Evolutionary conservation across 495 filamentous ascomycete genomes (phyloP).

Genomic region (Talaromyces liani): DNA sequence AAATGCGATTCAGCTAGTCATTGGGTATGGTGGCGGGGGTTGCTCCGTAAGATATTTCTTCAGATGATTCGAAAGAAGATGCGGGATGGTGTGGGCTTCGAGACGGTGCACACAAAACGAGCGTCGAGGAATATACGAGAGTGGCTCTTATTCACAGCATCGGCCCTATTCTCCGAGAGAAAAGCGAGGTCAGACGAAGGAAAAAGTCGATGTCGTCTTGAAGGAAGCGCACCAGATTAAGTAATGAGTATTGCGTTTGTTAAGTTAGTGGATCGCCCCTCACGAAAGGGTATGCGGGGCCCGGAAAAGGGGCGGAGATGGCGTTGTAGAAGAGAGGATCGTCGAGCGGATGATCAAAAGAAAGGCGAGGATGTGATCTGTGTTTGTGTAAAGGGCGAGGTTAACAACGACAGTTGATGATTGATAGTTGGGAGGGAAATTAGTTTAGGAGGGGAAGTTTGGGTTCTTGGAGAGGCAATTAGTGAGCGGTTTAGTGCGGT

Average conservation of each 20-base stretch:
- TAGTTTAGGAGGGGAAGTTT: not conserved
- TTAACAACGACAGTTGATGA: not conserved
- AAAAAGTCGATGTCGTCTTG: not conserved
- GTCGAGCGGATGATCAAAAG: not conserved
- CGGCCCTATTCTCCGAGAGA: conserved; percentile 4
- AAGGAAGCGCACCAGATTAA: not conserved
- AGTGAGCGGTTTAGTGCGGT: not conserved
- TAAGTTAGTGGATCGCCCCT: conserved; percentile 2
- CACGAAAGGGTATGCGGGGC: not conserved
- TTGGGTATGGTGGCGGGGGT: not conserved
- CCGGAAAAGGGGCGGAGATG: conserved; percentile 1
- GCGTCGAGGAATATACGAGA: not conserved
- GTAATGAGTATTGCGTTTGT: not conserved
- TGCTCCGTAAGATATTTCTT: not conserved
- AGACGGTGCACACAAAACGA: not conserved
- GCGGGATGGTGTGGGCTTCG: not conserved
- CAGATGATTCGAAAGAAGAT: not conserved
- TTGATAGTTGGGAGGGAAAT: not conserved
- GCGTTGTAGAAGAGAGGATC: not conserved
- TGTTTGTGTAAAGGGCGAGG: not conserved
- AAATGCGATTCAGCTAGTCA: not conserved
- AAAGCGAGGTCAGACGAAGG: not conserved
- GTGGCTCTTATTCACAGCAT: not conserved
- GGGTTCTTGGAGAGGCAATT: not conserved
- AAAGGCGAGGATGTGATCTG: not conserved